These are phyloP conservation scores for Suhomyces panamericanus DNA, from an alignment of 1,139 yeast genomes.

Conservation along the genomic window DNA sequence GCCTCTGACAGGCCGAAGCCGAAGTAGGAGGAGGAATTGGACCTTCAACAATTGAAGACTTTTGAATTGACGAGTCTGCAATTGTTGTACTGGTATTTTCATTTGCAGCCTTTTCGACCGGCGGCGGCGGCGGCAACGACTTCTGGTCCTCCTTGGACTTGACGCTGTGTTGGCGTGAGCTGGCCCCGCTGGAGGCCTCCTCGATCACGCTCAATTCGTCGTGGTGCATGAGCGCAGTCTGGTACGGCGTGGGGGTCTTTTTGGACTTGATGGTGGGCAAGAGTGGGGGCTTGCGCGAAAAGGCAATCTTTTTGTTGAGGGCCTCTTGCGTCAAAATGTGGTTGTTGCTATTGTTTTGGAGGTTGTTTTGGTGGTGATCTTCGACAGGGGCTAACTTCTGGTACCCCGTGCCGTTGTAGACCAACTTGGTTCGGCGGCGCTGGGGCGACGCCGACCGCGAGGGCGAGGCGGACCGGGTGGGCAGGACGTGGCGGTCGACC, in stretches of 20 bases:
- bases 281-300: conserved; percentile 22
- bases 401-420: conserved; percentile 41
- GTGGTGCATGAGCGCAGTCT: conserved; percentile 15
- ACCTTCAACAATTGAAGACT: too few species aligned
- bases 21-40: too few species aligned
- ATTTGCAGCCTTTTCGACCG: conserved; percentile 6
- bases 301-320: conserved; percentile 10
- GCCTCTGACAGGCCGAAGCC: too few species aligned
- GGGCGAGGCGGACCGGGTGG: conserved; percentile 15
- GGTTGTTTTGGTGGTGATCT: conserved; percentile 16
- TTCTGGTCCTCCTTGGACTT: background rate
- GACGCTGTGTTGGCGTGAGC: conserved; percentile 35
- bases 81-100: too few species aligned
- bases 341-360: too few species aligned
- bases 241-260: conserved; percentile 18
- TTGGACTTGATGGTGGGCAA: conserved; percentile 18
- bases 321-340: conserved; percentile 2
- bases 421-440: conserved; percentile 26
- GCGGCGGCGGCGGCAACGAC: conserved; percentile 16
- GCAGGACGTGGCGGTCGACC: conserved; percentile 10
- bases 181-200: conserved; percentile 35
- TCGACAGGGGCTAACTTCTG: conserved; percentile 35
- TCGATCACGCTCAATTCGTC: conserved; percentile 49
- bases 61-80: too few species aligned
- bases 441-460: conserved; percentile 13